Base-by-base conservation (phyloP, 106 monocot species). In the Dendrobium huoshanense region DNA sequence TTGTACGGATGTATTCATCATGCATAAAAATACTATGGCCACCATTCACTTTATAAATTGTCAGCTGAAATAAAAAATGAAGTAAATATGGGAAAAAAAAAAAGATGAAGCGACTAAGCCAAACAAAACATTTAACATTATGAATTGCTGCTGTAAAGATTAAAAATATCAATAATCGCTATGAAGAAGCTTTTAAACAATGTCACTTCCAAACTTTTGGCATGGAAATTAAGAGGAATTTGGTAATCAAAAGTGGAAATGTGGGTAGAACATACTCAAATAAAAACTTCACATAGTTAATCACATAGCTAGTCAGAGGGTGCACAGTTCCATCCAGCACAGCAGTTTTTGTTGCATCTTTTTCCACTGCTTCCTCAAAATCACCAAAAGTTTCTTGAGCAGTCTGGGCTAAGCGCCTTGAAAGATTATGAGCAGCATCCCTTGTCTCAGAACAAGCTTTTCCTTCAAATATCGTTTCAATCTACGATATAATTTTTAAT, bases 351-450 rank as follows among this genome's bases (percentile, higher is more conserved):
- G 97, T 89, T 77, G 92, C 94, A 82, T 97, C 97, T 55, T 97
- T 97, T 87, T 97, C 92, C 55, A 97, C 97, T 29, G 97, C 97
- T 76, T 97, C 97, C 82, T 89, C 92, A 92, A 97, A 97, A 87
- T 97, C 94, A 82, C 87, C 86, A 83, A 97, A 92, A 18, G 91
- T 97, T 79, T 92, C 94, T 83, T 88, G 88, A 7, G 92, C 97
- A 76, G 97, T 94, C 84, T 92, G 92, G 25, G 94, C 92, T 64
- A 94, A 82, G 27, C 81, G 86, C 80, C 82, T 90, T 41, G 94
- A 88, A 54, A 97, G 82, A 79, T 81, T 87, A 79, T 89, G 42
- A 55, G 92, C 86, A 70, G 90, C 89, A 37, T 91, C 92, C 25
- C 87, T 84, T 88, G 92, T 92, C 67, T 91, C 88, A 61, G 77